A percentile compares a stretch with the other conserved stretches of the same genome.
Evolutionary conservation across 2,329 filamentous ascomycete genomes (phyloP).

Genomic region (Boeremia exigua): DNA sequence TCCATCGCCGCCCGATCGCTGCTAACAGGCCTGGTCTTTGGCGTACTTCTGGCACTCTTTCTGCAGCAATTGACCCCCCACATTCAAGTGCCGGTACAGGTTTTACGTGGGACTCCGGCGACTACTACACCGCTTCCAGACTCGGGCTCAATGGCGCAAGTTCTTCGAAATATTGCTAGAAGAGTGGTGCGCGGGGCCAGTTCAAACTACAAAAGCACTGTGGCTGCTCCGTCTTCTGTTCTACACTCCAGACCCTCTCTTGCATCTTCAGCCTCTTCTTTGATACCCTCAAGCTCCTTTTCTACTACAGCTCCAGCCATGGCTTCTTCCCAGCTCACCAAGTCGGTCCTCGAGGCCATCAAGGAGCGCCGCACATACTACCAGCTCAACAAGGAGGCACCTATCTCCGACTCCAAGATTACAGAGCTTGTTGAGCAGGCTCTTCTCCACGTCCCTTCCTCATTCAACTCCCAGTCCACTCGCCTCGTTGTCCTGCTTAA

Average conservation of each 20-base stretch:
- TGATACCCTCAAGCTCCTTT: conserved; percentile 16
- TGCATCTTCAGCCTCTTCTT: conserved; percentile 15
- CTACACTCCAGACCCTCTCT: conserved; percentile 9
- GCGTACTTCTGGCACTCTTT: conserved; percentile 35
- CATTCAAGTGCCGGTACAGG: conserved; percentile 25
- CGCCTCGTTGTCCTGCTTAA: conserved; percentile 80
- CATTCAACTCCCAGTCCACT: conserved; percentile 89
- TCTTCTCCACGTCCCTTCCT: conserved; percentile 73
- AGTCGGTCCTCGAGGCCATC: conserved; percentile 62
- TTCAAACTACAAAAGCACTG: conserved; percentile 30
- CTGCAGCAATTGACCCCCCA: conserved; percentile 29
- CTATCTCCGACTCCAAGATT: conserved; percentile 65
- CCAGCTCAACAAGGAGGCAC: conserved; percentile 67
- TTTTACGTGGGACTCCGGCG: conserved; percentile 6
- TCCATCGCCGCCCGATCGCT: conserved; percentile 25
- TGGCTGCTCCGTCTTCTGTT: conserved; percentile 13
- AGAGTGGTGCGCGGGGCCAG: conserved; percentile 15
- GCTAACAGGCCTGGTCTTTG: conserved; percentile 32
- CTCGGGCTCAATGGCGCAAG: conserved; percentile 35
- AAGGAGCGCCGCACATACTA: conserved; percentile 74
- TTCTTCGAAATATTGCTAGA: conserved; percentile 45
- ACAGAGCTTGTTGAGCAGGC: conserved; percentile 66
- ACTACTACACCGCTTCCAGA: conserved; percentile 19
- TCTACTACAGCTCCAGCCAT: conserved; percentile 43
- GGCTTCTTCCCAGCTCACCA: conserved; percentile 31